Conservation (phyloP, 495 filamentous ascomycete genomes). For the Staphylotrichum tortipilum region DNA sequence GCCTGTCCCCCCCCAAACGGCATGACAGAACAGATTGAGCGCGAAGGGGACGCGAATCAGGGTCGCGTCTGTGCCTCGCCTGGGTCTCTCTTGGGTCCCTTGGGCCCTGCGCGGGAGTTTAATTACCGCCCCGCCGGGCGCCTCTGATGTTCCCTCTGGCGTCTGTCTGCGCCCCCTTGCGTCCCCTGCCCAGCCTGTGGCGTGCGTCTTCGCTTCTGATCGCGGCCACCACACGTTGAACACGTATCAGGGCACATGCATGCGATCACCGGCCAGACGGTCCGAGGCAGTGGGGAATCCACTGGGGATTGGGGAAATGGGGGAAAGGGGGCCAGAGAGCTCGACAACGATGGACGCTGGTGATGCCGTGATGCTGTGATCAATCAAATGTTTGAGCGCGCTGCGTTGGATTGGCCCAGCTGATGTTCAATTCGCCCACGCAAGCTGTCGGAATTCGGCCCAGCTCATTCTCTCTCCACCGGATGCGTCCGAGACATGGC, state of each 20-base stretch:
- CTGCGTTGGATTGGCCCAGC: not conserved
- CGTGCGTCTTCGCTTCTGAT: conserved; percentile 2
- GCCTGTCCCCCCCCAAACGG: not conserved
- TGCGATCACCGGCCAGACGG: conserved; percentile 3
- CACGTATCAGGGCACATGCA: conserved; percentile 11
- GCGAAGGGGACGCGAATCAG: conserved; percentile 20
- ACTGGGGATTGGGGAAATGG: no score
- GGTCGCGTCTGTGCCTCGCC: no score
- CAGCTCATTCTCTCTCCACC: not conserved
- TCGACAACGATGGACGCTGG: no score
- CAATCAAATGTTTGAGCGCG: not conserved
- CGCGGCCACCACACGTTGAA: conserved; percentile 13
- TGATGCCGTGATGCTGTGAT: no score
- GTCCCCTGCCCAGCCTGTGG: conserved; percentile 9
- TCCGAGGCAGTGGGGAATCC: no score
- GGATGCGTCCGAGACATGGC: not conserved
- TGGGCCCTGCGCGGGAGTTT: conserved; percentile 18
- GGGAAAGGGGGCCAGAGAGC: no score
- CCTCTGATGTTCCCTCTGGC: no score
- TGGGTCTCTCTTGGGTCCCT: no score
- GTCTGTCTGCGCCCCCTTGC: no score
- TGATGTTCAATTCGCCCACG: no score
- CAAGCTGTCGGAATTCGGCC: no score
- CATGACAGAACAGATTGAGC: conserved; percentile 15
- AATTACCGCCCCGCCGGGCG: conserved; percentile 15